A percentile compares a stretch with the other conserved stretches of the same genome.
These are phyloP conservation scores for Cardiospermum halicacabum DNA, from an alignment of 345 rosid genomes.

Conservation along the genomic window DNA sequence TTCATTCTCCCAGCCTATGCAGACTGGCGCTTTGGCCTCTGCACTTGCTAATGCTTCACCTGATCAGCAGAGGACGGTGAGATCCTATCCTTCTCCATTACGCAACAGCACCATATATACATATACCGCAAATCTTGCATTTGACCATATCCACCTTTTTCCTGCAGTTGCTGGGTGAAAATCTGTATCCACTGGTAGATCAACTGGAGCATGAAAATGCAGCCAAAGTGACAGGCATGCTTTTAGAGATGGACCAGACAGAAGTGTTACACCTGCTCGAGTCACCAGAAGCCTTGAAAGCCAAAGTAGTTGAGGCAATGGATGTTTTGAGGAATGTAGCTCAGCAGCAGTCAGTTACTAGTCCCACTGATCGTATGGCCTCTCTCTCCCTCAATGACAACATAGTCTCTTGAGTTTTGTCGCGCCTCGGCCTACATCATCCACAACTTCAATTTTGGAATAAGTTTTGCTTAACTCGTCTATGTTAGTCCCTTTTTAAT, in stretches of 20 bases:
- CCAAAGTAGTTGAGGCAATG: constrained; percentile 71
- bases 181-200: constrained; percentile 67
- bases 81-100: too few relatives aligned
- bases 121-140: too few relatives aligned
- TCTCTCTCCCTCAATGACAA: constrained; percentile 54
- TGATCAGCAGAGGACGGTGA: constrained; percentile 73
- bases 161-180: constrained; percentile 62
- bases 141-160: background rate
- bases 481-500: background rate
- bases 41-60: constrained; percentile 65
- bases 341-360: constrained; percentile 41
- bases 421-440: background rate
- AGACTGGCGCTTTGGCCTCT: constrained; percentile 57
- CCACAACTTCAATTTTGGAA: constrained; percentile 1
- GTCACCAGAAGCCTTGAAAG: constrained; percentile 70
- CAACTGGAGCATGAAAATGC: constrained; percentile 68
- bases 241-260: constrained; percentile 76
- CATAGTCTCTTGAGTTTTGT: constrained; percentile 31
- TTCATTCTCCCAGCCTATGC: constrained; percentile 41
- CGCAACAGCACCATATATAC: too few relatives aligned
- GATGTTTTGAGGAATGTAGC: constrained; percentile 61
- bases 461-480: background rate
- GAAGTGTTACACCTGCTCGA: constrained; percentile 72
- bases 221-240: constrained; percentile 82
- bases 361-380: constrained; percentile 49